Evolutionary conservation across 371 early-diverging fungal species (phyloP).

Genomic region (Apophysomyces elegans): DNA sequence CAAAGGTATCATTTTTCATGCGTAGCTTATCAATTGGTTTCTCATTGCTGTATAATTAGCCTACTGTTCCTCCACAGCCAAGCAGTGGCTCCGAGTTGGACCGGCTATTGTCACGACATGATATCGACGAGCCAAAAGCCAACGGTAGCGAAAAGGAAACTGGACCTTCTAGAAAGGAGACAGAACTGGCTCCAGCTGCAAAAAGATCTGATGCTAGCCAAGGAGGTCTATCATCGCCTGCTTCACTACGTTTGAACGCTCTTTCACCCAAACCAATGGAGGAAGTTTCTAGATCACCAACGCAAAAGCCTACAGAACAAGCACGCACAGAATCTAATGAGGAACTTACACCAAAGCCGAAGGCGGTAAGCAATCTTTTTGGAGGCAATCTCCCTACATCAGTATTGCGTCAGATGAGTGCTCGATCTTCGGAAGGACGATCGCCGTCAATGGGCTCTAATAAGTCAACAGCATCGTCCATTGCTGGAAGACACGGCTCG

Average conservation of each 20-base stretch:
- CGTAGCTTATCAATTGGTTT: not conserved
- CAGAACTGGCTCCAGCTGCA: not conserved
- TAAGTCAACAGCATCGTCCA: constrained; percentile 21
- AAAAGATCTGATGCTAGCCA: constrained; percentile 6
- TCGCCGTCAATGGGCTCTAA: constrained; percentile 37
- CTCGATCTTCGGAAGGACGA: constrained; percentile 48
- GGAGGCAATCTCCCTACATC: constrained; percentile 70
- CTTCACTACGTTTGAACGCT: not conserved
- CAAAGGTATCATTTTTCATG: constrained; percentile 26
- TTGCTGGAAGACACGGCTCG: constrained; percentile 10
- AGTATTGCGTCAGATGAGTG: constrained; percentile 69
- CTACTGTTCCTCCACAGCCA: not conserved
- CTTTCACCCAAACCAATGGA: constrained; percentile 9
- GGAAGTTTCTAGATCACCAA: constrained; percentile 1
- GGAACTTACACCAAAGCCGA: constrained; percentile 17
- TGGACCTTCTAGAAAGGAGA: constrained; percentile 3
- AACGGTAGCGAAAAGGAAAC: not conserved
- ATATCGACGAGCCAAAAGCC: constrained; percentile 14
- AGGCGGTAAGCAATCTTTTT: constrained; percentile 50
- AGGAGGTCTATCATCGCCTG: constrained; percentile 8
- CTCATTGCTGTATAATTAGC: not conserved
- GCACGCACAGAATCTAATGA: too few species aligned
- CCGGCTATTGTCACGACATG: not conserved
- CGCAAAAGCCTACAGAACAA: constrained; percentile 14
- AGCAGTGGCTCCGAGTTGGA: not conserved